These are phyloP conservation scores for Ramaria sp. DNA, from an alignment of 768 basidiomycete genomes.

Conservation along the genomic window DNA sequence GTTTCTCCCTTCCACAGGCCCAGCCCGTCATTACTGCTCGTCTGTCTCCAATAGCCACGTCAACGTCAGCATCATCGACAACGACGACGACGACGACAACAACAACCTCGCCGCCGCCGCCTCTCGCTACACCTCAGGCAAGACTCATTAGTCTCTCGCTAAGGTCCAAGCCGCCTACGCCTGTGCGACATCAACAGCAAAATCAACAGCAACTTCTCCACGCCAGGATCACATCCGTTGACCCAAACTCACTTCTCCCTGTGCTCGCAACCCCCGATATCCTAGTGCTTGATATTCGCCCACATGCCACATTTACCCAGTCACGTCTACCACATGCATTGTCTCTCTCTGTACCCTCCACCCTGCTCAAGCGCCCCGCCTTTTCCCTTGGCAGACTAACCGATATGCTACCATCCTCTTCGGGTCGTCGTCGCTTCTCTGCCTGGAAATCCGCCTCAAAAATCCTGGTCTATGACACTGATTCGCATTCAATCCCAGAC, in stretches of 20 bases:
- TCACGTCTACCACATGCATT: conserved; percentile 62
- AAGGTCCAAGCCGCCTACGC: conserved; percentile 1
- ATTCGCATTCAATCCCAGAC: conserved; percentile 49
- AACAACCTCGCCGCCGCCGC: conserved; percentile 22
- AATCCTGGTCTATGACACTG: conserved; percentile 82
- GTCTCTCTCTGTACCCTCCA: conserved; percentile 87
- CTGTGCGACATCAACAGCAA: conserved; percentile 4
- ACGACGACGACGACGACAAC: conserved; percentile 17
- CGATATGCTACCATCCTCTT: conserved; percentile 63
- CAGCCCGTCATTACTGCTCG: conserved; percentile 28
- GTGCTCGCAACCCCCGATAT: conserved; percentile 26
- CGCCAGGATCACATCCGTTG: conserved; percentile 15
- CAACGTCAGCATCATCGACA: conserved; percentile 12
- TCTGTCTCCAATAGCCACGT: conserved; percentile 19
- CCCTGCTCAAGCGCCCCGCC: conserved; percentile 81
- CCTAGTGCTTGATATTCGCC: conserved; percentile 83
- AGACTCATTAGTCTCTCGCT: conserved; percentile 11
- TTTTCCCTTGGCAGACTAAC: conserved; percentile 72
- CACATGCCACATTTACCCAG: conserved; percentile 60
- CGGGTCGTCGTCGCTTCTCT: conserved; percentile 48
- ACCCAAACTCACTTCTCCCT: conserved; percentile 21
- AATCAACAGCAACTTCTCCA: conserved; percentile 8
- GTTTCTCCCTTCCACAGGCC: conserved; percentile 26
- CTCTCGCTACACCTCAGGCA: conserved; percentile 15
- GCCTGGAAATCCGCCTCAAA: conserved; percentile 45